phyloP scores from a whole-genome alignment of 306 rosid genomes.

The Vicia sativa region DNA sequence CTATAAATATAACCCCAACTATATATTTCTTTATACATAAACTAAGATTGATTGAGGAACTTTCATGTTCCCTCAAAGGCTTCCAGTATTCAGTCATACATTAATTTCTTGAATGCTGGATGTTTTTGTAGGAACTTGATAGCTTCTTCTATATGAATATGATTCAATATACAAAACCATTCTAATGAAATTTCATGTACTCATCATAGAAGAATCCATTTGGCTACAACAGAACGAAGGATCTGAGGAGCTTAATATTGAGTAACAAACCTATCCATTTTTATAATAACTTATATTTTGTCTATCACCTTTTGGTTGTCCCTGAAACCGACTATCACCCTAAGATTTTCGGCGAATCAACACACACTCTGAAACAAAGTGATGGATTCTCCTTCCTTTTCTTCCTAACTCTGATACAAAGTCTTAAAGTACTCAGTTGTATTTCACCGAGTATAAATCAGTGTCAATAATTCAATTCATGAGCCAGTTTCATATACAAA shows the following conservation, averaged over 20 bases:
- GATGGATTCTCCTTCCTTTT: neutral
- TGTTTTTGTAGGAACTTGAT: slow-evolving; percentile 33
- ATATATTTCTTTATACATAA: neutral
- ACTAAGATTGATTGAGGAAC: slow-evolving; percentile 27
- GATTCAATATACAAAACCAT: slow-evolving; percentile 16
- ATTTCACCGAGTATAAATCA: neutral
- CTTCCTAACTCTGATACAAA: neutral
- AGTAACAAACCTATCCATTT: neutral
- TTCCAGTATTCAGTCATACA: slow-evolving; percentile 36
- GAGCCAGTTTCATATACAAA: slow-evolving; percentile 42
- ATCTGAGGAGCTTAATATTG: too few relatives aligned
- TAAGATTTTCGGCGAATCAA: neutral
- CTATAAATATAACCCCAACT: slow-evolving; percentile 35
- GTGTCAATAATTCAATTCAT: neutral
- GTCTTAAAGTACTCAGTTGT: neutral
- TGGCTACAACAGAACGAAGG: too few relatives aligned
- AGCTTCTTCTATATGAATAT: slow-evolving; percentile 11
- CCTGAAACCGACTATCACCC: too few relatives aligned
- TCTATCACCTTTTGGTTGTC: neutral
- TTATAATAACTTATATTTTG: neutral
- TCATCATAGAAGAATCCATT: neutral
- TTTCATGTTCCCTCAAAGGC: slow-evolving; percentile 47
- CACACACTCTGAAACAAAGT: neutral
- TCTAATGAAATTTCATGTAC: neutral
- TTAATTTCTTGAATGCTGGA: slow-evolving; percentile 29